A percentile compares a stretch with the other conserved stretches of the same genome.
These are phyloP conservation scores for Aspergillus panamensis DNA, from an alignment of 495 filamentous ascomycete species.

Conservation along the genomic window DNA sequence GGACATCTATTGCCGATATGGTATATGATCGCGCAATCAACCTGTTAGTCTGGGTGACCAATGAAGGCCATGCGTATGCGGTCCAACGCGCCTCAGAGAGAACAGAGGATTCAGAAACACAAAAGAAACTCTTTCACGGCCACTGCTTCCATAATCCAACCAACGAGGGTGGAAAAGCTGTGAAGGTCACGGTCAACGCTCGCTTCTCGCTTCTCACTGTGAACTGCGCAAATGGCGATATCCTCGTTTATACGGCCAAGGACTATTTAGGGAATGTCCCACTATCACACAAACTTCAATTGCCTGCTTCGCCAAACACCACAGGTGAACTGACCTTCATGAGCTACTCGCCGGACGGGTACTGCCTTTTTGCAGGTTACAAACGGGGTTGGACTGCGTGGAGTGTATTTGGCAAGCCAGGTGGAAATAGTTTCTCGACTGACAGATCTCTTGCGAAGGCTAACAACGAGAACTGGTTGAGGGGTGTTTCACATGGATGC, in stretches of 20 bases:
- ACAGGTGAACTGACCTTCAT: conserved; percentile 72
- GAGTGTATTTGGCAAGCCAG: conserved; percentile 93
- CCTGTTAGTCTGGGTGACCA: conserved; percentile 88
- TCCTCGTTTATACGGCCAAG: conserved; percentile 82
- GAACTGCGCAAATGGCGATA: conserved; percentile 73
- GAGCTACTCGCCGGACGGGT: conserved; percentile 91
- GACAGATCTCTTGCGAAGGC: conserved; percentile 58
- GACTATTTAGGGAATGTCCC: conserved; percentile 94
- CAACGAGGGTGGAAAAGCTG: conserved; percentile 54
- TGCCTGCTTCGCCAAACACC: conserved; percentile 58
- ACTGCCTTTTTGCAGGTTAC: conserved; percentile 92
- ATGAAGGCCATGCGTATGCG: conserved; percentile 85
- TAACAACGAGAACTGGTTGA: conserved; percentile 78
- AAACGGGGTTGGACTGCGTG: conserved; percentile 91
- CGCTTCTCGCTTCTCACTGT: conserved; percentile 90
- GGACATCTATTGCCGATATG: conserved; percentile 75
- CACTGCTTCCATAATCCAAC: conserved; percentile 84
- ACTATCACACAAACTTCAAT: conserved; percentile 73
- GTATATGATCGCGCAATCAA: conserved; percentile 98
- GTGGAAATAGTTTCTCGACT: conserved; percentile 72
- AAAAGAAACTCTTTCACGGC: conserved; percentile 76
- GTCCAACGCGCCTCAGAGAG: conserved; percentile 64
- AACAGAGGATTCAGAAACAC: conserved; percentile 30
- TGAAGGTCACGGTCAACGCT: conserved; percentile 82
- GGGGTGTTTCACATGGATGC: conserved; percentile 65